Conservation (phyloP, 768 basidiomycete genomes). For the Boletus sp. region DNA sequence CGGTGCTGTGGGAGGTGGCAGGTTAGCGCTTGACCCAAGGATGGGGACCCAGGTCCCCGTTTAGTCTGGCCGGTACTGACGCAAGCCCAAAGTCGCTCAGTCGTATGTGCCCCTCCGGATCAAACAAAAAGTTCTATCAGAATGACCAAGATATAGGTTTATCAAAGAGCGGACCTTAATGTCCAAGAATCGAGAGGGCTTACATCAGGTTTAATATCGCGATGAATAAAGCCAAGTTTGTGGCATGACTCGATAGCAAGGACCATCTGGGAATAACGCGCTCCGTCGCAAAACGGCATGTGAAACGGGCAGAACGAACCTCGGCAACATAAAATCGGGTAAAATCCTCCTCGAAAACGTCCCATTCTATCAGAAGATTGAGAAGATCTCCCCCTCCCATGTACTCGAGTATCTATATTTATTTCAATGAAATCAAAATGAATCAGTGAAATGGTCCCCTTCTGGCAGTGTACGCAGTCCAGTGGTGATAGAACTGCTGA, state of each 20-base stretch:
- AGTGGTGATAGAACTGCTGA: conserved; percentile 44
- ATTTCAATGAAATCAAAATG: conserved; percentile 55
- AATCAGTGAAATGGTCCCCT: conserved; percentile 37
- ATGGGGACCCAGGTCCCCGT: conserved; percentile 22
- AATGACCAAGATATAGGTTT: conserved; percentile 22
- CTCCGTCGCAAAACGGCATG: conserved; percentile 18
- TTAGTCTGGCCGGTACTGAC: conserved; percentile 47
- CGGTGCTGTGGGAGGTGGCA: conserved; percentile 52
- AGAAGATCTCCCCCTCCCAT: conserved; percentile 97
- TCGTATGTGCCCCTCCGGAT: conserved; percentile 88
- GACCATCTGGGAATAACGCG: conserved; percentile 67
- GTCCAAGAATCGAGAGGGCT: conserved; percentile 30
- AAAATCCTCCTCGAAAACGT: conserved; percentile 88
- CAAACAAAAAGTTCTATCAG: conserved; percentile 89
- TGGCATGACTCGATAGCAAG: conserved; percentile 92
- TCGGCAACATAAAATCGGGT: conserved; percentile 94
- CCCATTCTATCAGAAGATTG: conserved; percentile 89
- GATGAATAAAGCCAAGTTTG: conserved; percentile 93
- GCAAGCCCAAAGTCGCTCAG: conserved; percentile 96
- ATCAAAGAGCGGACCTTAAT: conserved; percentile 30
- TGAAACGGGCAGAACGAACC: conserved; percentile 41
- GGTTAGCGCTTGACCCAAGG: conserved; percentile 16
- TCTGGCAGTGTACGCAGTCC: conserved; percentile 16
- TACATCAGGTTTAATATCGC: conserved; percentile 96
- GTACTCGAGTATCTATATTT: conserved; percentile 77